Percentiles rank a stretch among this genome's conserved stretches.
These are phyloP conservation scores for Blastobotrys arbuscula DNA, from an alignment of 1,139 yeast species.

Conservation along the genomic window DNA sequence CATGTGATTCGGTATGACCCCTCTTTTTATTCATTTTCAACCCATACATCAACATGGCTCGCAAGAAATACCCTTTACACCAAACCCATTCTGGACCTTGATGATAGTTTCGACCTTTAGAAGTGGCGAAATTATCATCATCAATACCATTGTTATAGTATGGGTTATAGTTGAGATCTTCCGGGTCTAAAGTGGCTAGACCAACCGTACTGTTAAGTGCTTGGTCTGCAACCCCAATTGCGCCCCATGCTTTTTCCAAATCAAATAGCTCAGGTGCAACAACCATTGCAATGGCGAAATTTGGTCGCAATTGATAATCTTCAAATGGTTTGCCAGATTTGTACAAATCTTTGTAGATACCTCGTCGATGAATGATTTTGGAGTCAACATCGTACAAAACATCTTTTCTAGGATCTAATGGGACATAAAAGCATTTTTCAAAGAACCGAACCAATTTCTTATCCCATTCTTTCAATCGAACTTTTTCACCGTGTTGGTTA, in stretches of 20 bases:
- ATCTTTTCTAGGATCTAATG: slow-evolving; percentile 58
- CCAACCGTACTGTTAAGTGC: slow-evolving; percentile 63
- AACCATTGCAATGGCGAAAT: slow-evolving; percentile 85
- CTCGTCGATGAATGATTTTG: slow-evolving; percentile 73
- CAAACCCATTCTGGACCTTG: slow-evolving; percentile 99
- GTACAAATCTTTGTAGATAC: slow-evolving; percentile 85
- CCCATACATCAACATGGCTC: slow-evolving; percentile 62
- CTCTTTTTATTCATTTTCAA: slow-evolving; percentile 30
- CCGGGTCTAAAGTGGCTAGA: slow-evolving; percentile 86
- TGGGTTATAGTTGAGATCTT: slow-evolving; percentile 87
- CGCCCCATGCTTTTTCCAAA: slow-evolving; percentile 51
- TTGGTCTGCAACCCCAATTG: slow-evolving; percentile 66
- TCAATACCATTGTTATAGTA: slow-evolving; percentile 78
- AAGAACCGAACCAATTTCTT: slow-evolving; percentile 60
- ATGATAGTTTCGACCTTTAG: slow-evolving; percentile 94
- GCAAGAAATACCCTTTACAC: slow-evolving; percentile 79
- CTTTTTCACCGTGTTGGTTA: slow-evolving; percentile 50
- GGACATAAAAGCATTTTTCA: slow-evolving; percentile 74
- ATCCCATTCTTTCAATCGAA: slow-evolving; percentile 66
- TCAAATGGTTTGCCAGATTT: slow-evolving; percentile 80
- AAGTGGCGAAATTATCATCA: slow-evolving; percentile 78
- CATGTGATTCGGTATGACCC: slow-evolving; percentile 24
- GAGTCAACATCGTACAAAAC: slow-evolving; percentile 54
- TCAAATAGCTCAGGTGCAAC: slow-evolving; percentile 91
- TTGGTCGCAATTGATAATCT: slow-evolving; percentile 90